Percentiles rank a stretch among this genome's conserved stretches.
Evolutionary conservation across 2,329 filamentous ascomycete genomes (phyloP).

Genomic region (Trichophyton schoenleinii): DNA sequence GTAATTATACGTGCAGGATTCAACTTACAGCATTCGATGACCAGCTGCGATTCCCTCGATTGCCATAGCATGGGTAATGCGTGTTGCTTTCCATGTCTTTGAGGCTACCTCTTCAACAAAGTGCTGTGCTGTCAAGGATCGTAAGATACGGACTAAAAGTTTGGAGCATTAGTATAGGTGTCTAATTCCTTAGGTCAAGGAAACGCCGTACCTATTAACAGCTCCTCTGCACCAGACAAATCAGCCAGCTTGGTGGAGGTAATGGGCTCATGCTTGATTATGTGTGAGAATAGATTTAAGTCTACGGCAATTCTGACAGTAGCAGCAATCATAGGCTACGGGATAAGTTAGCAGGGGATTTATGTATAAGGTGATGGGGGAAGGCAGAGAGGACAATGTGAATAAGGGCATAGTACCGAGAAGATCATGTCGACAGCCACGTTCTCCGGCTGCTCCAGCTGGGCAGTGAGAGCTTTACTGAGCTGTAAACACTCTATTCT

Average conservation of each 20-base stretch:
- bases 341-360: background rate
- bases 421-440: constrained; percentile 3
- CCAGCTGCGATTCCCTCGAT: constrained; percentile 4
- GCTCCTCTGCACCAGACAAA: constrained; percentile 5
- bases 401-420: background rate
- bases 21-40: constrained; percentile 1
- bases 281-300: constrained; percentile 3
- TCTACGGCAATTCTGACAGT: constrained; percentile 6
- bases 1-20: background rate
- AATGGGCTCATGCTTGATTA: constrained; percentile 2
- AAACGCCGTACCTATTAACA: background rate
- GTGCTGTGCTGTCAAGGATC: background rate
- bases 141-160: background rate
- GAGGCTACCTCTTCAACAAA: constrained; percentile 1
- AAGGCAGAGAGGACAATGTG: background rate
- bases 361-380: background rate
- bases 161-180: background rate
- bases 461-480: background rate
- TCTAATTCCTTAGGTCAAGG: too few species aligned
- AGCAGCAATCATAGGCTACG: constrained; percentile 2
- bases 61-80: background rate
- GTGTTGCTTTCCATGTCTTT: constrained; percentile 6
- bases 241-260: constrained; percentile 1
- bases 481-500: background rate
- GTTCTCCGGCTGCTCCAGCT: constrained; percentile 6